Conservation (phyloP, 2,329 filamentous ascomycete genomes). For the Arthroderma sp. region DNA sequence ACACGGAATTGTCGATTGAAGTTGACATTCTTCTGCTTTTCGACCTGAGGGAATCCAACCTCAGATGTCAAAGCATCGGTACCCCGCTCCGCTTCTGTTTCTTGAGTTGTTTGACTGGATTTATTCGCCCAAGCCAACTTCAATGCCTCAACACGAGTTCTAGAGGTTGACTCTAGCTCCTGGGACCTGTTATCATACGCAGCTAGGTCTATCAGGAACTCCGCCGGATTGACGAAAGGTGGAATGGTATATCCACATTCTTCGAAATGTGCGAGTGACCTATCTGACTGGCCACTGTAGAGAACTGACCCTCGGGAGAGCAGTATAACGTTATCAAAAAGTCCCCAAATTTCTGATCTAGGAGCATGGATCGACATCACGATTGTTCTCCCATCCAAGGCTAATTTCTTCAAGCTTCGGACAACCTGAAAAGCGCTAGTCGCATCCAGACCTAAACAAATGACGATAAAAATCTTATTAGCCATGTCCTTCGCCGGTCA, state of each 20-base stretch:
- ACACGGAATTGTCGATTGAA: conserved; percentile 52
- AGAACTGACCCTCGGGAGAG: conserved; percentile 55
- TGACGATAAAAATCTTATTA: background rate
- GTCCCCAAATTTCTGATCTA: conserved; percentile 63
- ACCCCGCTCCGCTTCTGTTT: background rate
- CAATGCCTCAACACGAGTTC: conserved; percentile 47
- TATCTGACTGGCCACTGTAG: conserved; percentile 48
- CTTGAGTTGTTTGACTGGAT: background rate
- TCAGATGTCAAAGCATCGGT: background rate
- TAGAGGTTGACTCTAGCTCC: conserved; percentile 50
- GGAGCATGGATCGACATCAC: conserved; percentile 67
- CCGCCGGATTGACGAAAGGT: conserved; percentile 63
- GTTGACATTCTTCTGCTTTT: conserved; percentile 35
- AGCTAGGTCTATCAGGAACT: conserved; percentile 61
- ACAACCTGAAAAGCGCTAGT: conserved; percentile 65
- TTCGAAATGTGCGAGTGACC: conserved; percentile 53
- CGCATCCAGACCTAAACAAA: conserved; percentile 44
- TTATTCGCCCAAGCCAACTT: conserved; percentile 43
- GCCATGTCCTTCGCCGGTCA: no score
- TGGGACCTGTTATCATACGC: conserved; percentile 59
- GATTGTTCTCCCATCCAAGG: conserved; percentile 55
- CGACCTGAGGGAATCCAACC: background rate
- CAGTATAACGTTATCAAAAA: conserved; percentile 61
- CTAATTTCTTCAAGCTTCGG: conserved; percentile 54
- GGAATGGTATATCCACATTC: conserved; percentile 48